phyloP scores from a whole-genome alignment of 2,329 filamentous ascomycete species.

The Diplocarpon rosae region DNA sequence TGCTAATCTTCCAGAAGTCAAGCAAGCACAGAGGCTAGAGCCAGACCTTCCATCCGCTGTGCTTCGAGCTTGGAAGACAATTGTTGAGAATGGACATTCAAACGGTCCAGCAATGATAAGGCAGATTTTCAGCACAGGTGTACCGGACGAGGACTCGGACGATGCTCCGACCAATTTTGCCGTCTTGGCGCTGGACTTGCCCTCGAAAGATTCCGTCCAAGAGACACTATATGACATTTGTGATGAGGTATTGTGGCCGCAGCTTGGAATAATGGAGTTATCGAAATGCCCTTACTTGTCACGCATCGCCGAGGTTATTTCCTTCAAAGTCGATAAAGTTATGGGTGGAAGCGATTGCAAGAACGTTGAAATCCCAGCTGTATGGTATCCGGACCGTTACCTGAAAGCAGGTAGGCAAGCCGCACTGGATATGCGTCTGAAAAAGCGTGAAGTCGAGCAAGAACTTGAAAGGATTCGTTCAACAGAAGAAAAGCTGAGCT shows the following conservation, averaged over 20 bases:
- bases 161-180: conserved; percentile 20
- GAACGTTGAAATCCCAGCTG: conserved; percentile 38
- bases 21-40: conserved; percentile 3
- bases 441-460: conserved; percentile 22
- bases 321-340: conserved; percentile 35
- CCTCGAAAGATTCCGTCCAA: conserved; percentile 16
- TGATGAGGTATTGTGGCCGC: conserved; percentile 25
- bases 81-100: conserved; percentile 6
- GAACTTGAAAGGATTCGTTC: conserved; percentile 20
- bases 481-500: conserved; percentile 22
- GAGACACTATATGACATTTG: conserved; percentile 27
- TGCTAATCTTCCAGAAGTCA: conserved; percentile 22
- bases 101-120: conserved; percentile 8
- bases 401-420: conserved; percentile 35
- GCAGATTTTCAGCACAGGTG: conserved; percentile 23
- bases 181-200: conserved; percentile 23
- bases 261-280: conserved; percentile 12
- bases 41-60: conserved; percentile 22
- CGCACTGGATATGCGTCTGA: conserved; percentile 33
- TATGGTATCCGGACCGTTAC: conserved; percentile 46
- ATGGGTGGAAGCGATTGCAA: conserved; percentile 31
- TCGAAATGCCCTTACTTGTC: conserved; percentile 23
- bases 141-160: conserved; percentile 10
- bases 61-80: conserved; percentile 18
- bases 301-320: conserved; percentile 37